These are phyloP conservation scores for Podosphaera leucotricha DNA, from an alignment of 2,329 filamentous ascomycete species.

Conservation along the genomic window DNA sequence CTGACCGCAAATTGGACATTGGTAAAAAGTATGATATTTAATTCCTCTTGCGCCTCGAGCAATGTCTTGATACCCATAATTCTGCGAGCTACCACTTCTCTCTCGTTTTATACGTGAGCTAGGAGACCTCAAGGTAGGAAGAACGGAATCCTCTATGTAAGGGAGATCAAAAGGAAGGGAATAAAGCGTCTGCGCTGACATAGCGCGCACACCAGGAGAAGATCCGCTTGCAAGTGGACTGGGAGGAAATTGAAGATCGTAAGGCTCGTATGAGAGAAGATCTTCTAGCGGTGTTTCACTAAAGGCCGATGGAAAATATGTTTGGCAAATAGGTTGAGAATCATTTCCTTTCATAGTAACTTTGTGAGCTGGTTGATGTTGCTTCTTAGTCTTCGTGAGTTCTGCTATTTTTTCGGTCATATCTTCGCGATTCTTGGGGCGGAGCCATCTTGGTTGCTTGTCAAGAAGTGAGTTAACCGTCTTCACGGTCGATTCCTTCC, in stretches of 20 bases:
- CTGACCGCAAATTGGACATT: slow-evolving; percentile 7
- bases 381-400: slow-evolving; percentile 19
- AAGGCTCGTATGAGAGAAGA: not conserved
- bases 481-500: slow-evolving; percentile 31
- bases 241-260: not conserved
- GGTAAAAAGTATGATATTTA: slow-evolving; percentile 5
- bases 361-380: slow-evolving; percentile 7
- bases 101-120: not conserved
- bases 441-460: slow-evolving; percentile 33
- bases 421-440: slow-evolving; percentile 26
- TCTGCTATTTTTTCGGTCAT: slow-evolving; percentile 27
- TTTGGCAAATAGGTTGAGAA: not conserved
- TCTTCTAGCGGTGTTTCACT: slow-evolving; percentile 3
- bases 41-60: slow-evolving; percentile 6
- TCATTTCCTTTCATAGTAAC: not conserved
- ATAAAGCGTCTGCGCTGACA: not conserved
- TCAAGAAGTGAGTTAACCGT: slow-evolving; percentile 31
- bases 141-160: not conserved
- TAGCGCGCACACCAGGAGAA: not conserved
- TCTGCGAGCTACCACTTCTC: not conserved
- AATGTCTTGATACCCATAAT: slow-evolving; percentile 7
- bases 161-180: slow-evolving; percentile 1
- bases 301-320: not conserved
- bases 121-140: not conserved
- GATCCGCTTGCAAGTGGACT: not conserved